Evolutionary conservation across 129 eudicot genomes (phyloP).

Genomic region (Flaveria sonorensis): DNA sequence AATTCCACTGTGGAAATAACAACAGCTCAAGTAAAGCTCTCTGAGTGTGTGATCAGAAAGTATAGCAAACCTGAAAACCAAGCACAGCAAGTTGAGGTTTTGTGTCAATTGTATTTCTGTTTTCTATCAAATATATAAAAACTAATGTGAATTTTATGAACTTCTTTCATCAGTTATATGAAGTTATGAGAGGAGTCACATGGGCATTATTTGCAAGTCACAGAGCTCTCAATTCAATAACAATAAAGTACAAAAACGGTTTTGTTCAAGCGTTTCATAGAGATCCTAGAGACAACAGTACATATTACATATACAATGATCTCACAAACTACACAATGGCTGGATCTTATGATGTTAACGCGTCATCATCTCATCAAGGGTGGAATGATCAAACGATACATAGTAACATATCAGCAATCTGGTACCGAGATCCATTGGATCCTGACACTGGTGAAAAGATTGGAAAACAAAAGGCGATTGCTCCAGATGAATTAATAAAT

Average conservation of each 20-base stretch:
- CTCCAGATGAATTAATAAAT: slow-evolving; percentile 86
- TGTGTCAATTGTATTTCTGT: slow-evolving; percentile 16
- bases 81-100: slow-evolving; percentile 94
- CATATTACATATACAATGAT: slow-evolving; percentile 89
- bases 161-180: slow-evolving; percentile 63
- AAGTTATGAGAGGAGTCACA: slow-evolving; percentile 76
- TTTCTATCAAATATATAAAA: slow-evolving; percentile 2
- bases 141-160: slow-evolving; percentile 20
- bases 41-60: slow-evolving; percentile 70
- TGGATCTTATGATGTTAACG: slow-evolving; percentile 43
- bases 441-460: slow-evolving; percentile 75
- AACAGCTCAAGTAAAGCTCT: slow-evolving; percentile 90
- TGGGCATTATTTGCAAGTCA: slow-evolving; percentile 96
- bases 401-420: slow-evolving; percentile 72
- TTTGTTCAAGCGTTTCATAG: slow-evolving; percentile 98
- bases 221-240: slow-evolving; percentile 79
- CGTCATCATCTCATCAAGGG: slow-evolving; percentile 66
- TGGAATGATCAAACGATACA: slow-evolving; percentile 85
- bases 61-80: slow-evolving; percentile 74
- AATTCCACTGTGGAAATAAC: slow-evolving; percentile 89
- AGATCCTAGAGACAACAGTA: slow-evolving; percentile 80
- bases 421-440: slow-evolving; percentile 85
- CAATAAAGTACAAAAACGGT: slow-evolving; percentile 84
- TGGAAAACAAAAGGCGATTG: slow-evolving; percentile 67
- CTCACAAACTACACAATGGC: slow-evolving; percentile 74